Evolutionary conservation across 805 yeast species (phyloP), one percentile per base, ranked within the genome.

Genomic region (Naumovozyma castellii): DNA sequence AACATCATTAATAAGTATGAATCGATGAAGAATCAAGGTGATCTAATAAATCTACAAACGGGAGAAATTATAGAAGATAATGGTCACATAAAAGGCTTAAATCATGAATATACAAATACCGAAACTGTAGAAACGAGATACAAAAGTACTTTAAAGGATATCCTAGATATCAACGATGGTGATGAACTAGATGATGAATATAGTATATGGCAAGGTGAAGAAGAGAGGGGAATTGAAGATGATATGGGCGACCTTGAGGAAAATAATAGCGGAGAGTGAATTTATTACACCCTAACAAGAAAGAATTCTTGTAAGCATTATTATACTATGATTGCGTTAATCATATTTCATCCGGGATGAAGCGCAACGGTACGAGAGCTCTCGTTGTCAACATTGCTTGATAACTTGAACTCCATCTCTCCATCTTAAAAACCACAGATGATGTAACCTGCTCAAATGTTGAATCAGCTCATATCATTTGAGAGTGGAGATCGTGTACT

Each of bases 41-140:
- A 79, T 53, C 67, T 77, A 18, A 61, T 79, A n/a, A 87, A 84
- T 53, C 50, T 84, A 17, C 52, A 55, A 8, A 76, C 86, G 0
- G 88, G 90, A 0, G 66, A 71, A 41, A 71, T 84, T 1, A 56
- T 78, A 1, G 72, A 65, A 25, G 87, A 84, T 49, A 70, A 74
- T 38, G 94, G 94, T 2, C 94, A 84, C 57, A 49, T 84, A 17
- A 59, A 72, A 41, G 71, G 78, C 2, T 49, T 80, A 41, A 42
- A 45, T 35, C 17, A 45, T 3, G 39, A 16, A 27, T 36, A 41
- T 35, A 14, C 40, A n/a, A 19, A 20, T 51, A 45, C 39, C 35
- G 43, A 14, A 34, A 46, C 10, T 48, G 48, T 13, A 55, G 32
- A 35, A 17, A 48, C 48, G 2, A 41, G 45, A n/a, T 54, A 57